Evolutionary conservation across 2,329 filamentous ascomycete species (phyloP).

Genomic region (Scedosporium apiospermum): DNA sequence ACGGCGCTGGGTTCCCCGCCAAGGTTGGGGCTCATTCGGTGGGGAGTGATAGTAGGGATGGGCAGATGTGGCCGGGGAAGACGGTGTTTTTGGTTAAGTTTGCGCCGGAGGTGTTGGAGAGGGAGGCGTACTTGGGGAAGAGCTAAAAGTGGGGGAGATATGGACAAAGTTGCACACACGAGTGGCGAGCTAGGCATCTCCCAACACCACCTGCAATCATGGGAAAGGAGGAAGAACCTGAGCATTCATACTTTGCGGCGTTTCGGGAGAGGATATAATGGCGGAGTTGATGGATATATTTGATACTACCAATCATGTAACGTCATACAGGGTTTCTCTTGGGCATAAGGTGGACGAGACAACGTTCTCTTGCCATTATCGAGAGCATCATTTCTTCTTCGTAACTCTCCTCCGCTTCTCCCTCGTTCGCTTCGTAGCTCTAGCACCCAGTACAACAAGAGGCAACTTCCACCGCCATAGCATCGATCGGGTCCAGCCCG

Average conservation of each 20-base stretch:
- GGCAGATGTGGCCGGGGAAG: slow-evolving; percentile 90
- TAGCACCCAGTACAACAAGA: too few species aligned
- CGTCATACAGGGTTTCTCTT: not conserved
- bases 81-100: slow-evolving; percentile 96
- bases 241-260: slow-evolving; percentile 13
- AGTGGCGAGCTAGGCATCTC: too few species aligned
- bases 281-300: slow-evolving; percentile 3
- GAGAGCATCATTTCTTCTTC: not conserved
- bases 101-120: slow-evolving; percentile 78
- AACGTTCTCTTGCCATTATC: not conserved
- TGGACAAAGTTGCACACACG: too few species aligned
- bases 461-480: not conserved
- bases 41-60: slow-evolving; percentile 38
- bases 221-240: slow-evolving; percentile 9
- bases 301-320: not conserved
- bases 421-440: too few species aligned
- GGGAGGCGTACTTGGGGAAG: slow-evolving; percentile 73
- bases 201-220: too few species aligned
- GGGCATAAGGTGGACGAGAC: not conserved
- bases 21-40: slow-evolving; percentile 84
- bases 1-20: slow-evolving; percentile 82
- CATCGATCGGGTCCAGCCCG: not conserved
- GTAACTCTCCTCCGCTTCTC: not conserved
- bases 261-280: slow-evolving; percentile 1
- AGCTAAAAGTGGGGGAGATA: slow-evolving; percentile 11